phyloP scores from a whole-genome alignment of 805 yeast species.

The Candida endomychidarum region DNA sequence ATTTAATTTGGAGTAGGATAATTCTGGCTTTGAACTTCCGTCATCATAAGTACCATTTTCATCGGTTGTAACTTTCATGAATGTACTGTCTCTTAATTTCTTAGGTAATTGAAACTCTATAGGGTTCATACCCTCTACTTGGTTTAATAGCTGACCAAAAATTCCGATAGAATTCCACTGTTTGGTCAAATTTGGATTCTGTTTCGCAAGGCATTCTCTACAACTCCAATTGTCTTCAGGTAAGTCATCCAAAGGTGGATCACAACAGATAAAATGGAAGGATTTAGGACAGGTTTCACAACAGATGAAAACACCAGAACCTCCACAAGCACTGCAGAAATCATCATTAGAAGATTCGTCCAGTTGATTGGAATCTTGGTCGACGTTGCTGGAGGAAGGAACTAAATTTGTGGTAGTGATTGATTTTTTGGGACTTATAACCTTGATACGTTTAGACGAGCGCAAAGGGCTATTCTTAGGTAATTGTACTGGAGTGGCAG shows the following conservation, averaged over 20 bases:
- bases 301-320: slow-evolving; percentile 84
- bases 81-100: slow-evolving; percentile 60
- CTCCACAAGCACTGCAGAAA: slow-evolving; percentile 87
- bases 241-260: slow-evolving; percentile 83
- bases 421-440: slow-evolving; percentile 33
- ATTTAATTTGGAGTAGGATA: slow-evolving; percentile 37
- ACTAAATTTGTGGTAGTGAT: slow-evolving; percentile 24
- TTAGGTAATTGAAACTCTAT: slow-evolving; percentile 56
- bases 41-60: slow-evolving; percentile 71
- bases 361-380: slow-evolving; percentile 4
- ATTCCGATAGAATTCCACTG: slow-evolving; percentile 44
- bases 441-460: slow-evolving; percentile 25
- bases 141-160: slow-evolving; percentile 59
- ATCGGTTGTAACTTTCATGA: slow-evolving; percentile 69
- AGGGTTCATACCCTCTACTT: slow-evolving; percentile 56
- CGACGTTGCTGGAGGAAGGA: slow-evolving; percentile 16
- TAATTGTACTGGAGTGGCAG: slow-evolving; percentile 4
- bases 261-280: slow-evolving; percentile 87
- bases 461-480: slow-evolving; percentile 15
- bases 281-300: slow-evolving; percentile 93
- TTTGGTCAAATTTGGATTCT: slow-evolving; percentile 22
- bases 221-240: slow-evolving; percentile 95
- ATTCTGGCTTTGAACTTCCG: slow-evolving; percentile 43
- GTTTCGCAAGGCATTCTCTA: slow-evolving; percentile 61
- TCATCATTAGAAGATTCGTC: slow-evolving; percentile 62